Evolutionary conservation across 2,329 filamentous ascomycete species (phyloP).

Genomic region (Epichloe gansuensis): DNA sequence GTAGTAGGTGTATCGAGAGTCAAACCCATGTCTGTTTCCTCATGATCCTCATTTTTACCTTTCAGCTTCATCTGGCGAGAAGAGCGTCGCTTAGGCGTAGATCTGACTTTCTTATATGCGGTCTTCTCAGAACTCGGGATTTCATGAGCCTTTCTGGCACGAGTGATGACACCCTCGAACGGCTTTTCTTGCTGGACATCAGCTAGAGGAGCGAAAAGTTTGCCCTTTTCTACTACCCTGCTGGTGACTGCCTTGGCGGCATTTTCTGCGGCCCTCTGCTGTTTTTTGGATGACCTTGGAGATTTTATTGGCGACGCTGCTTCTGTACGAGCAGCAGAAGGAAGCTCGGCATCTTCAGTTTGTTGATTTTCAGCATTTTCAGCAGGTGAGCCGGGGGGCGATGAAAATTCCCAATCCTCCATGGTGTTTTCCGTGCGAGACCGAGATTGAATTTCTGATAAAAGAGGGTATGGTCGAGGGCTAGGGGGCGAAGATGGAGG

Average conservation of each 20-base stretch:
- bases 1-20: conserved; percentile 4
- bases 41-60: background rate
- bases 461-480: conserved; percentile 37
- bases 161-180: background rate
- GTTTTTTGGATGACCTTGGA: conserved; percentile 9
- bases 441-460: conserved; percentile 38
- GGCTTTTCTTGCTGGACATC: background rate
- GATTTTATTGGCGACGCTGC: conserved; percentile 7
- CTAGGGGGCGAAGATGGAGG: conserved; percentile 47
- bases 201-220: background rate
- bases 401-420: conserved; percentile 42
- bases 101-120: background rate
- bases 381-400: conserved; percentile 40
- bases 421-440: conserved; percentile 23
- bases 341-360: conserved; percentile 7
- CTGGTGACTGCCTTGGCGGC: background rate
- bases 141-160: conserved; percentile 2
- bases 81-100: conserved; percentile 1
- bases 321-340: conserved; percentile 6
- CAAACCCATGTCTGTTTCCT: background rate
- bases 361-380: conserved; percentile 17
- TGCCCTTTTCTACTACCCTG: background rate
- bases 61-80: background rate
- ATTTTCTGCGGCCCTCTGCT: conserved; percentile 2
- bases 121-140: background rate